Base-by-base conservation (phyloP, 306 rosid genomes). In the Delonix regia region DNA sequence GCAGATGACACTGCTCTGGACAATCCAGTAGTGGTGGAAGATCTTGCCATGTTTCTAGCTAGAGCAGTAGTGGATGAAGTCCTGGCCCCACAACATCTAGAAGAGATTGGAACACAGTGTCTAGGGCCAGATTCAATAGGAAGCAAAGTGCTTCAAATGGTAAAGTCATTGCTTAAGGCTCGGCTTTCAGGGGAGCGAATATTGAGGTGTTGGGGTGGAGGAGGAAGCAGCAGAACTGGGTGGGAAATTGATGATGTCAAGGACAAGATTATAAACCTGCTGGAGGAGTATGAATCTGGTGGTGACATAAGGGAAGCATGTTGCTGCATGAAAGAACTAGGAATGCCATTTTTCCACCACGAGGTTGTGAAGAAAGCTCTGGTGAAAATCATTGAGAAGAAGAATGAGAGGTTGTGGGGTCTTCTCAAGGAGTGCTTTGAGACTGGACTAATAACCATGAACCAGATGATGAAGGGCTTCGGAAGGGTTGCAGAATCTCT, bases 181-280 rank as follows among this genome's bases (percentile, higher is more conserved):
- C 81, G 86, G 28, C 88, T 87, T 9, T 86, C 96, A 0, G 96
- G 96, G 12, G 93, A 91, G 79, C 57, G 93, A 36, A 89, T 91
- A 53, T 57, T 89, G 51, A 85, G 96, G 69, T 91, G 93, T 81
- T 91, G 96, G 96, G 96, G 96, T 14, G 96, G 93, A 18, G 96
- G 91, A 1, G 93, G 93, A 53, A 82, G 88, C 64, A 85, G 91
- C 61, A 76, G 81, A 55, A 86, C 86, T 4, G 96, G 96, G 41
- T 91, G 91, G 91, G 93, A 85, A 4, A 84, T 91, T 33, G 93
- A 86, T 56, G 93, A 91, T 84, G 91, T 89, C 13, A 89, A 89
- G 74, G 96, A 87, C 82, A 91, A 86, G 87, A 87, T 91, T 25
- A 83, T 89, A 5, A 90, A 86, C 78, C 77, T 90, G 64, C 82